A percentile compares a stretch with the other conserved stretches of the same genome.
phyloP scores from a whole-genome alignment of 139 green algal genomes.

The Pleodorina starrii region DNA sequence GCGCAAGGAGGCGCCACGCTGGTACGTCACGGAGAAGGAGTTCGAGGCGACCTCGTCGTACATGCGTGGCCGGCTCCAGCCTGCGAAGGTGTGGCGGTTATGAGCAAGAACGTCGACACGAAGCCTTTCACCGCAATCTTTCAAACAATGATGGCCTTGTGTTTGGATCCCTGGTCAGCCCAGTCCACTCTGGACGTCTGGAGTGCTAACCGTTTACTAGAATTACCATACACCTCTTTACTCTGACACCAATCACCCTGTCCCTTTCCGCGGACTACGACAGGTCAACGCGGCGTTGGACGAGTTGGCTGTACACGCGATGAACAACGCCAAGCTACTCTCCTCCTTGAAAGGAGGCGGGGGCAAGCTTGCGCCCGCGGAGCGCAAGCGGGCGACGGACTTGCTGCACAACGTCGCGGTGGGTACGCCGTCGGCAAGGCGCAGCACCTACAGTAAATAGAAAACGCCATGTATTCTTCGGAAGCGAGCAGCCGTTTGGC shows the following conservation, averaged over 20 bases:
- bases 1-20: conserved; percentile 52
- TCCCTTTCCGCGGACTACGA: background rate
- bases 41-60: conserved; percentile 73
- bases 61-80: conserved; percentile 76
- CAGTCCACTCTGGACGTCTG: no score
- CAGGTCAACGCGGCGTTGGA: conserved; percentile 84
- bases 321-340: conserved; percentile 67
- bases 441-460: no score
- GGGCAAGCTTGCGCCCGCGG: conserved; percentile 60
- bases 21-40: conserved; percentile 78
- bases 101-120: background rate
- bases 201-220: no score
- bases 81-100: conserved; percentile 67
- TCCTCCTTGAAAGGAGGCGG: conserved; percentile 33
- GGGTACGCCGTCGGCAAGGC: no score
- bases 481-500: no score
- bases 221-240: no score
- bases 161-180: no score
- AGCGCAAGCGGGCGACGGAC: conserved; percentile 76
- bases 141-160: no score
- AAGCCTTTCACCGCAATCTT: no score
- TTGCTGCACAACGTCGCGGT: conserved; percentile 71
- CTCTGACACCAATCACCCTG: no score
- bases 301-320: conserved; percentile 72
- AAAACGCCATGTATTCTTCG: no score